Percentiles rank a stretch among this genome's conserved stretches.
phyloP scores from a whole-genome alignment of 176 grass and related monocot species.

The Carex pumila region DNA sequence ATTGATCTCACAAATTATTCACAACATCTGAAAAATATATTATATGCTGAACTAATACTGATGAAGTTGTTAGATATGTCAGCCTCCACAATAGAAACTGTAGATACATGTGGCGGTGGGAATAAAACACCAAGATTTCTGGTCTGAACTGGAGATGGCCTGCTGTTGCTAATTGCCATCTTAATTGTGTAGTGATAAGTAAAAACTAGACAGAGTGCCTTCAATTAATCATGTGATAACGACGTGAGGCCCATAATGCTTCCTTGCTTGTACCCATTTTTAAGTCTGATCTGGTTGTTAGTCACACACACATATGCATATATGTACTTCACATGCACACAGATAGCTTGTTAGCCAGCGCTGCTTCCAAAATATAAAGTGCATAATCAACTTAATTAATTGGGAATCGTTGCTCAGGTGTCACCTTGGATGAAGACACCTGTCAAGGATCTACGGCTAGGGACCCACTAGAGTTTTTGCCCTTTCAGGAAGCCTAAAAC shows the following conservation, averaged over 20 bases:
- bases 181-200: background rate
- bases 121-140: background rate
- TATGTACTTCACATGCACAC: background rate
- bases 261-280: conserved; percentile 5
- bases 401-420: background rate
- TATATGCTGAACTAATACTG: background rate
- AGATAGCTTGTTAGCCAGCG: background rate
- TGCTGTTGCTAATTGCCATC: background rate
- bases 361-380: conserved; percentile 7
- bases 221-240: conserved; percentile 9
- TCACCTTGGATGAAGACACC: background rate
- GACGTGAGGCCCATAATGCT: background rate
- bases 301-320: background rate
- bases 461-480: background rate
- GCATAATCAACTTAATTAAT: conserved; percentile 3
- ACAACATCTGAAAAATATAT: background rate
- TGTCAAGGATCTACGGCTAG: background rate
- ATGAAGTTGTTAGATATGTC: background rate
- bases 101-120: background rate
- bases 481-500: background rate
- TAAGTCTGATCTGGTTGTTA: background rate
- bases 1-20: no score
- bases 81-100: background rate
- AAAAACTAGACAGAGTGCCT: background rate
- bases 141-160: background rate